A percentile compares a stretch with the other conserved stretches of the same genome.
phyloP scores from a whole-genome alignment of 345 rosid genomes.

The Heritiera littoralis region DNA sequence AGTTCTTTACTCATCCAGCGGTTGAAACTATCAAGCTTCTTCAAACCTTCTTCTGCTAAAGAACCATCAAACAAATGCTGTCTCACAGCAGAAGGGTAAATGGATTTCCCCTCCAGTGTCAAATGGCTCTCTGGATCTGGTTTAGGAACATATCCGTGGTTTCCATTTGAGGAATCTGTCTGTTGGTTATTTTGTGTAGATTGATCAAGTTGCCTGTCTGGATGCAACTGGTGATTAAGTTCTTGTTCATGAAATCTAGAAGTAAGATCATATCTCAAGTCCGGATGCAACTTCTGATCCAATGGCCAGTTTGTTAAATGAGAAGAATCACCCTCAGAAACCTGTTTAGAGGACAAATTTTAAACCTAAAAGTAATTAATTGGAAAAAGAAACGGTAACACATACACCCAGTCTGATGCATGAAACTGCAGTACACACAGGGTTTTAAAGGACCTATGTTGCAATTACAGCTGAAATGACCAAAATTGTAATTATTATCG shows the following conservation, averaged over 20 bases:
- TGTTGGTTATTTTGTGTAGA: constrained; percentile 27
- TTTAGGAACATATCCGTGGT: constrained; percentile 27
- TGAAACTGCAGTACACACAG: not conserved
- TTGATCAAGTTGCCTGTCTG: constrained; percentile 24
- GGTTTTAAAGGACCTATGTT: not conserved
- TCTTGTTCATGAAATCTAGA: constrained; percentile 42
- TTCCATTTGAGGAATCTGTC: constrained; percentile 35
- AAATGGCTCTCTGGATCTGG: constrained; percentile 34
- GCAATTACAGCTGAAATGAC: constrained; percentile 2
- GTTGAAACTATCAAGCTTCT: constrained; percentile 88
- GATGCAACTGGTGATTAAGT: constrained; percentile 28
- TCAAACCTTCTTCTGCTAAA: constrained; percentile 58
- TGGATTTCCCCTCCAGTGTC: constrained; percentile 50
- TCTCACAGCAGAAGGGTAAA: constrained; percentile 44
- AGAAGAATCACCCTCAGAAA: constrained; percentile 32
- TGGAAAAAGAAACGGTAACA: not conserved
- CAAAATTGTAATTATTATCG: not conserved
- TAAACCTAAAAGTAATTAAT: not conserved
- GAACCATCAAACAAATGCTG: constrained; percentile 51
- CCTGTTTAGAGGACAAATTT: constrained; percentile 30
- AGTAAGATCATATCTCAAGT: constrained; percentile 36
- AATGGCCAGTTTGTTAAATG: constrained; percentile 32
- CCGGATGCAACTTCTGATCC: constrained; percentile 45
- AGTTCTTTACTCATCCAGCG: constrained; percentile 96
- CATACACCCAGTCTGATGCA: not conserved